A percentile compares a stretch with the other conserved stretches of the same genome.
Conservation (phyloP, 768 basidiomycete genomes). For the Suillus americanus region DNA sequence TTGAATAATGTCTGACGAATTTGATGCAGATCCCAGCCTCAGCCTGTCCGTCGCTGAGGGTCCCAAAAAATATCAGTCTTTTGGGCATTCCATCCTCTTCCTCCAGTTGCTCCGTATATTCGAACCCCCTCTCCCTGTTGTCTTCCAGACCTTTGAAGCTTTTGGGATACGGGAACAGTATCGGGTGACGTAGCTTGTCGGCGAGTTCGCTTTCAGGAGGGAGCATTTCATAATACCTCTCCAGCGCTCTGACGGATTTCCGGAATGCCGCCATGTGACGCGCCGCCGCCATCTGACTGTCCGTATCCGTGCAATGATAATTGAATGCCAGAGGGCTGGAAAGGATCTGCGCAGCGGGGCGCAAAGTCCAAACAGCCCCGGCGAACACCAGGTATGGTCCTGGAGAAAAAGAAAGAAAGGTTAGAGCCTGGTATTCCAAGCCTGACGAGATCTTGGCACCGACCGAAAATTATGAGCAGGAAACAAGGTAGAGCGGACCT, state of each 20-base stretch:
- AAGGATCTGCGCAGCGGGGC: too few species aligned
- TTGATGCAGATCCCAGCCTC: too few species aligned
- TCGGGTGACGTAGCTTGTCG: neutral
- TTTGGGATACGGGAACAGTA: conserved; percentile 9
- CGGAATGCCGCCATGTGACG: conserved; percentile 27
- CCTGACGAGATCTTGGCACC: too few species aligned
- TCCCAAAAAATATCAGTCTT: too few species aligned
- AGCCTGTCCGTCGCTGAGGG: too few species aligned
- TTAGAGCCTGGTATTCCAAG: too few species aligned
- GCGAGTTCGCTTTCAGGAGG: conserved; percentile 2
- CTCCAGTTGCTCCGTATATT: conserved; percentile 12
- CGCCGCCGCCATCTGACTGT: conserved; percentile 1
- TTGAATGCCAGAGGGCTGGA: conserved; percentile 9
- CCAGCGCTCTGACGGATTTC: conserved; percentile 21
- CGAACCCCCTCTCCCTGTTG: conserved; percentile 11
- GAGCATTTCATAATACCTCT: conserved; percentile 23
- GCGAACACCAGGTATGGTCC: too few species aligned
- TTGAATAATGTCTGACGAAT: too few species aligned
- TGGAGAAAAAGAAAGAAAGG: too few species aligned
- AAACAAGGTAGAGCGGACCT: too few species aligned
- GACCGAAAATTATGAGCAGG: too few species aligned
- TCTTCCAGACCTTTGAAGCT: conserved; percentile 14
- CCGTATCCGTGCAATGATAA: conserved; percentile 21
- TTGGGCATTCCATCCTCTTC: neutral
- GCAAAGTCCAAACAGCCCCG: too few species aligned